Evolutionary conservation across 345 rosid genomes (phyloP), one percentile per base, ranked within the genome.

Genomic region (Gossypium sturtianum): DNA sequence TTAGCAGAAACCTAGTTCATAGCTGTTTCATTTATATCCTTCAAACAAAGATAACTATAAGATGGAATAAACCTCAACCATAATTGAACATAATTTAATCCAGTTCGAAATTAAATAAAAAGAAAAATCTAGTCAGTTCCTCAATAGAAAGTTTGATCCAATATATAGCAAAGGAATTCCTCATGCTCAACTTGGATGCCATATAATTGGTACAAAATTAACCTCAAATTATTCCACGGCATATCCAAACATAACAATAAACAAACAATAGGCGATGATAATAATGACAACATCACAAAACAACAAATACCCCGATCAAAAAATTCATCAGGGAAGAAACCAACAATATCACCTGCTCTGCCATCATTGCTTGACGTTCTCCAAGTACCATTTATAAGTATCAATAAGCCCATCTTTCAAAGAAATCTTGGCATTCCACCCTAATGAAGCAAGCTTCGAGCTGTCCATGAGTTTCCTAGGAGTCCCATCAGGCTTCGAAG

Each of bases 381-480:
- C 90, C 87, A 85, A 76, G 75, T 93, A 95, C 99, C 98, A 95
- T 53, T 86, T 84, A 62, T 95, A 95, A 65, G 98, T 95, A 70
- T 85, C 93, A 29, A 78, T 75, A 57, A 95, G 96, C 2, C 99
- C 99, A 71, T 90, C 98, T 76, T 75, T 87, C 4, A 93, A 70
- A 4, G 93, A 81, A 54, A 93, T 44, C 86, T 91, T 91, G 0
- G 99, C 89, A 1, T 65, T 75, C 98, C 98, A 95, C 7, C 97
- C 99, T 83, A 95, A 82, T 13, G 79, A 84, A 0, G 89, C 85
- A 0, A 93, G 87, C 88, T 87, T 91, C 0, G 99, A 87, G 84
- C 86, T 93, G 78, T 95, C 98, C 98, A 95, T 95, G 69, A 95
- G 86, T 84, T 95, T 95, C 87, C 98, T 83, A 0, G 98, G 98